Evolutionary conservation across 108 stramenopile species (phyloP), one percentile per base, ranked within the genome.

Genomic region (Chaetoceros tenuissimus): DNA sequence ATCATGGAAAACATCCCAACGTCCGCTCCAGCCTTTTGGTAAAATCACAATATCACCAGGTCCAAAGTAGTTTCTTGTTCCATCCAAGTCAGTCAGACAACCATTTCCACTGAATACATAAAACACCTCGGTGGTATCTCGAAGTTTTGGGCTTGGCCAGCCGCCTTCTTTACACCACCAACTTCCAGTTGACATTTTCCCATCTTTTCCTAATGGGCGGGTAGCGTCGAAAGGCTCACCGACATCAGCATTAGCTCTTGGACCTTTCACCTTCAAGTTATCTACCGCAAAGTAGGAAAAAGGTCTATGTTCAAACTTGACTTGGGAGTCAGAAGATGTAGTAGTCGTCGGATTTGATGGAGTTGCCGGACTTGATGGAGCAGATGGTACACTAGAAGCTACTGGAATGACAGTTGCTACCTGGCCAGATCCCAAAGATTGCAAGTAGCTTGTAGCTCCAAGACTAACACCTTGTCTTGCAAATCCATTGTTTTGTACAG

Each of bases 1-100:
- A 27, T 51, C 53, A 7, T 61, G 55, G 21, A 57, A 50, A 1
- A 86, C 79, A 77, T 86, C 85, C 85, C 85, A 86, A 34, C 85
- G 58, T 40, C 85, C 85, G 13, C 74, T 63, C 49, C 73, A 73
- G 3, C 81, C 79, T 45, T 82, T 82, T 2, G 85, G 85, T 21
- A 86, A 60, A n/a, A 82, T 75, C 2, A 86, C 85, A 24, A 60
- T 70, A 72, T 86, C 85, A 8, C 85, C 81, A 0, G 85, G 79
- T 18, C 79, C 79, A 59, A 86, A 82, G 57, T 69, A 78, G 56
- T 86, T 74, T 28, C 48, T 45, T 29, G 52, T 24, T 0, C 85
- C 85, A 70, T 82, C 85, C 25, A 48, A 2, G 57, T 86, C 85
- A 0, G 55, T 63, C 55, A 82, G 55, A 53, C 63, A 65, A 47